Evolutionary conservation across 768 basidiomycete genomes (phyloP).

Genomic region (Amyloporia xantha): DNA sequence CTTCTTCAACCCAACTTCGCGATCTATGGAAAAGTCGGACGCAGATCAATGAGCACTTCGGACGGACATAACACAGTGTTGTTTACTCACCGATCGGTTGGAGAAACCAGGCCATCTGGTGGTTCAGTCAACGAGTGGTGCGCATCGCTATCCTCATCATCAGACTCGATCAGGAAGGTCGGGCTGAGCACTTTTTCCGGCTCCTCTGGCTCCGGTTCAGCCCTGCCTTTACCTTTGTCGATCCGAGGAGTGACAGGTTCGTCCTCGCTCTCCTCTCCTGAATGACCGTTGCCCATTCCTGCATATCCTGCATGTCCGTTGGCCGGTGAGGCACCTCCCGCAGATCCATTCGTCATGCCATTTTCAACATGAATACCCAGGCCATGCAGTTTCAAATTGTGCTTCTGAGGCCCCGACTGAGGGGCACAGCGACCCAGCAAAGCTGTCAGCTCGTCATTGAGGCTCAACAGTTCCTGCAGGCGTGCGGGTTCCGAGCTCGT

Average conservation of each 20-base stretch:
- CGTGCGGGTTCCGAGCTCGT: conserved; percentile 49
- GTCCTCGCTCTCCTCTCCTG: conserved; percentile 22
- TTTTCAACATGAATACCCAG: conserved; percentile 13
- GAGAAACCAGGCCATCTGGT: conserved; percentile 20
- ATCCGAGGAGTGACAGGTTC: conserved; percentile 51
- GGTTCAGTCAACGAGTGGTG: conserved; percentile 24
- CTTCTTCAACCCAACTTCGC: conserved; percentile 82
- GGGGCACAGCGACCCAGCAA: conserved; percentile 38
- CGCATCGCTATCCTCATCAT: conserved; percentile 40
- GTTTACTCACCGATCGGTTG: conserved; percentile 43
- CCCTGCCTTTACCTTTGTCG: conserved; percentile 76
- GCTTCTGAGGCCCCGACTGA: conserved; percentile 7
- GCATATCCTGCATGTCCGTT: conserved; percentile 25
- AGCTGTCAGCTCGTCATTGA: conserved; percentile 66
- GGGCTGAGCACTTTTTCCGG: conserved; percentile 71
- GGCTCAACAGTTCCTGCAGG: conserved; percentile 57
- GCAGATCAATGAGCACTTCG: neutral
- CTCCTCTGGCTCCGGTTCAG: conserved; percentile 60
- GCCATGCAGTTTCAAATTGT: conserved; percentile 8
- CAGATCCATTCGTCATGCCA: conserved; percentile 2
- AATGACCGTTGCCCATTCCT: conserved; percentile 4
- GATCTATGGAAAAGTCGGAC: too few relatives aligned
- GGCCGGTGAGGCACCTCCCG: neutral
- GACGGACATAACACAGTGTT: too few relatives aligned
- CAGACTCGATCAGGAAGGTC: conserved; percentile 25